Evolutionary conservation across 805 yeast species (phyloP), one percentile per base, ranked within the genome.

Genomic region (Ogataea wickerhamii): DNA sequence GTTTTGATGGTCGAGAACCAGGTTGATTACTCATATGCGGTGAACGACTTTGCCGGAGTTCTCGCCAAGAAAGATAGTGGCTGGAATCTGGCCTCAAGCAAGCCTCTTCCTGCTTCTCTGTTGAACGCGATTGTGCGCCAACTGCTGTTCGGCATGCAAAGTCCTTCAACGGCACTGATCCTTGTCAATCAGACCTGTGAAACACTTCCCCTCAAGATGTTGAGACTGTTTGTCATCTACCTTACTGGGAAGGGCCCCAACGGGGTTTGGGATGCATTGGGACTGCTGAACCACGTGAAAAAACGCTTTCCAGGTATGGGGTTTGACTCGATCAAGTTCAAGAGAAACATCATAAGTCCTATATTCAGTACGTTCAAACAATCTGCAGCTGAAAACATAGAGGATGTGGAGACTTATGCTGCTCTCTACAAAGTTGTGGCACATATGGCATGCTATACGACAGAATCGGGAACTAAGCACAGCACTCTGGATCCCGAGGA

Each of bases 231-330:
- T 14, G 30, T 14, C 17, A 10, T 7, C 17, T 27, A 27, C 16
- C 13, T 27, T 16, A 28, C 29, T 21, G 18, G 25, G 18, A 4
- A 23, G 28, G 21, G 22, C 22, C 14, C 7, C 21, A 23, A 28
- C 16, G 34, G 38, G 24, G 28, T 41, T 3, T 41, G 42, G 42
- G 18, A 35, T 23, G 28, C 37, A 3, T 6, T 41, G 6, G 45
- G 41, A 6, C 26, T 38, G 20, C 14, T 41, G 28, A 34, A 41
- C 27, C 34, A 28, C n/a, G 16, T 41, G 21, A 34, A 35, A 12
- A 26, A 22, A n/a, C 24, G 28, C 21, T 39, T 13, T 21, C 27
- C 33, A 7, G 18, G 2, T 4, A 14, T 33, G 10, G 24, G 29
- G 13, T n/a, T 28, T 8, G 29, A 6, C 6, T 24, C 32, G 4